These are phyloP conservation scores for Colletotrichum lini DNA, from an alignment of 2,329 filamentous ascomycete species.

Conservation along the genomic window DNA sequence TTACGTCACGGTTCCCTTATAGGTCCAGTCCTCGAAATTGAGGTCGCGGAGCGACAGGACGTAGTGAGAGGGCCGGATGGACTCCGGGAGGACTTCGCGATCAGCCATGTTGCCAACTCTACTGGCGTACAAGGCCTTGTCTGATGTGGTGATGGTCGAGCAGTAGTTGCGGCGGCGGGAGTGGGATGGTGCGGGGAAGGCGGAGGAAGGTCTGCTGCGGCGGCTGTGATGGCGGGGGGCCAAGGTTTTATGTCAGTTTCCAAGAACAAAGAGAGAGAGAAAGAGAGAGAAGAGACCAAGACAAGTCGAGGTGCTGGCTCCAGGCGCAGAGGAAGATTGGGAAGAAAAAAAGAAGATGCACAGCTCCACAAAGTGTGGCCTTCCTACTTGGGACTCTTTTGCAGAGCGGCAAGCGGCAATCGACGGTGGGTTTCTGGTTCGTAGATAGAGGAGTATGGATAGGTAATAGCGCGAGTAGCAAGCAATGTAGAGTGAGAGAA, in stretches of 20 bases:
- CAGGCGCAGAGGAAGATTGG: not conserved
- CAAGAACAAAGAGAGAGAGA: conserved; percentile 5
- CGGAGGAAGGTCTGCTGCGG: conserved; percentile 19
- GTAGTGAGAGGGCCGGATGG: conserved; percentile 89
- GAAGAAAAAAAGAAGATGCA: conserved; percentile 20
- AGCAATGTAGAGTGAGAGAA: too few relatives aligned
- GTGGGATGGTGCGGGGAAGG: conserved; percentile 26
- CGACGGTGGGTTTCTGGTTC: conserved; percentile 15
- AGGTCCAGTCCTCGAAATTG: conserved; percentile 81
- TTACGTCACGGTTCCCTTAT: conserved; percentile 82
- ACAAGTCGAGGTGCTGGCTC: not conserved
- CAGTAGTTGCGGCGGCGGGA: conserved; percentile 40
- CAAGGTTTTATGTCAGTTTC: conserved; percentile 23
- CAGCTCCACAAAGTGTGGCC: conserved; percentile 35
- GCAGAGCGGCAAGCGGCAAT: conserved; percentile 31
- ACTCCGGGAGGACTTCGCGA: conserved; percentile 73
- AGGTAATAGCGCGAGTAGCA: not conserved
- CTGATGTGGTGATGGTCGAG: conserved; percentile 47
- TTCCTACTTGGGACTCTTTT: conserved; percentile 38
- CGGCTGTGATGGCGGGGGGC: conserved; percentile 4
- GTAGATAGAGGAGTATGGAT: conserved; percentile 15
- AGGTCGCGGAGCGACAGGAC: conserved; percentile 85
- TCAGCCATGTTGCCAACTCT: conserved; percentile 63
- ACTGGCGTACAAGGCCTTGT: conserved; percentile 46
- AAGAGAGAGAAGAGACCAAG: not conserved